phyloP scores from a whole-genome alignment of 2,329 filamentous ascomycete species.

The Dactylellina haptotyla region DNA sequence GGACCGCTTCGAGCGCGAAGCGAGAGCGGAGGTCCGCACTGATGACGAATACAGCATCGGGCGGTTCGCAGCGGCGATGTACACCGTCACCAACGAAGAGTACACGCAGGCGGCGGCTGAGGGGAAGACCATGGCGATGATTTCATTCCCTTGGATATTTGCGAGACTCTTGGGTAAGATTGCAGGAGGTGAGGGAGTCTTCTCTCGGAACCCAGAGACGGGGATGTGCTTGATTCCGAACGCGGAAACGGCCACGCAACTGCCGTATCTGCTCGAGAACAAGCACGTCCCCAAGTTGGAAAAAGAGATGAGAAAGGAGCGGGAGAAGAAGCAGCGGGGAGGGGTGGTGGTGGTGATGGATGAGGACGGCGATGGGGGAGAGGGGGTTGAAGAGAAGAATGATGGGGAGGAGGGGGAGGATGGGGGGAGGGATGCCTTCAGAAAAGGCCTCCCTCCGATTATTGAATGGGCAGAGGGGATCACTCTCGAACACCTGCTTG shows the following conservation, averaged over 20 bases:
- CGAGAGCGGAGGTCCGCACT: slow-evolving; percentile 73
- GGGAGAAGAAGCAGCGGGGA: background rate
- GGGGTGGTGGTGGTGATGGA: background rate
- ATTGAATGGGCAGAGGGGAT: background rate
- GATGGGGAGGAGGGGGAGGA: background rate
- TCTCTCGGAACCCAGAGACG: slow-evolving; percentile 8
- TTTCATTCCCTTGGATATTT: slow-evolving; percentile 96
- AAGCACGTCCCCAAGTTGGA: background rate
- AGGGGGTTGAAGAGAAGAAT: background rate
- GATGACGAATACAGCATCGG: slow-evolving; percentile 70
- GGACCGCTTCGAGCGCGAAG: slow-evolving; percentile 73
- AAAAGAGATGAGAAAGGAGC: background rate
- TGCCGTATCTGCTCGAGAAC: slow-evolving; percentile 16
- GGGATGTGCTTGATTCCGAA: slow-evolving; percentile 24
- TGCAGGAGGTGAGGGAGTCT: slow-evolving; percentile 64
- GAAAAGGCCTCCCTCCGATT: slow-evolving; percentile 21
- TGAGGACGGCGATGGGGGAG: background rate
- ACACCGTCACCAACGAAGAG: slow-evolving; percentile 80
- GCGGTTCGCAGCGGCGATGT: slow-evolving; percentile 86
- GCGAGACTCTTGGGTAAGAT: slow-evolving; percentile 75
- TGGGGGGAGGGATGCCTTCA: too few relatives aligned
- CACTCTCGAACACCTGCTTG: slow-evolving; percentile 16
- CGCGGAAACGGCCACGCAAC: background rate
- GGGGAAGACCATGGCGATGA: slow-evolving; percentile 75
- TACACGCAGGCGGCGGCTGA: slow-evolving; percentile 70